Evolutionary conservation across 345 rosid species (phyloP).

Genomic region (Dovyalis caffra): DNA sequence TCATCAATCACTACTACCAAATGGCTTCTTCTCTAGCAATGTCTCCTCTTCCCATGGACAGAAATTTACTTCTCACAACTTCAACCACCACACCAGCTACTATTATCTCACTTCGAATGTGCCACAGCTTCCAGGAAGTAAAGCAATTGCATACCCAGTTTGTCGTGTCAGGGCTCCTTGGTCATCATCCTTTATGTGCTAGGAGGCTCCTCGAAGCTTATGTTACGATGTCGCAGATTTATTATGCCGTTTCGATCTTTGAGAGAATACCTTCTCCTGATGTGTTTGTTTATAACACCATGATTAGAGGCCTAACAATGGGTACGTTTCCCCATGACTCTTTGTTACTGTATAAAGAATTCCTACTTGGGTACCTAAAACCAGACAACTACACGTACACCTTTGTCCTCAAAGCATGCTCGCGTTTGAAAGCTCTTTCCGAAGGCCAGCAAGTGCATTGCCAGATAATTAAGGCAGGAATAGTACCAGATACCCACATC

Average conservation of each 20-base stretch:
- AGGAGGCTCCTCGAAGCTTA: slow-evolving; percentile 10
- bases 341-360: background rate
- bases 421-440: background rate
- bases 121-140: slow-evolving; percentile 1
- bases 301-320: slow-evolving; percentile 9
- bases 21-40: background rate
- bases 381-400: slow-evolving; percentile 13
- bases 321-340: slow-evolving; percentile 8
- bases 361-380: background rate
- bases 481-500: slow-evolving; percentile 6
- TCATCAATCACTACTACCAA: background rate
- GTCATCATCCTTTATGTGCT: background rate
- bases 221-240: background rate
- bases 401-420: slow-evolving; percentile 15
- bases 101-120: background rate
- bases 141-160: slow-evolving; percentile 1
- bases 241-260: slow-evolving; percentile 6
- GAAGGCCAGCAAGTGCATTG: slow-evolving; percentile 15
- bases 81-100: background rate
- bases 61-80: background rate
- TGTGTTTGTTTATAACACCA: slow-evolving; percentile 1
- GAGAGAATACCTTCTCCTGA: slow-evolving; percentile 6
- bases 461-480: slow-evolving; percentile 18
- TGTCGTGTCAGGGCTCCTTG: slow-evolving; percentile 7
- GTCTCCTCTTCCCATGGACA: background rate